Base-by-base conservation (phyloP, 2,329 filamentous ascomycete genomes). In the Aspergillus piperis region DNA sequence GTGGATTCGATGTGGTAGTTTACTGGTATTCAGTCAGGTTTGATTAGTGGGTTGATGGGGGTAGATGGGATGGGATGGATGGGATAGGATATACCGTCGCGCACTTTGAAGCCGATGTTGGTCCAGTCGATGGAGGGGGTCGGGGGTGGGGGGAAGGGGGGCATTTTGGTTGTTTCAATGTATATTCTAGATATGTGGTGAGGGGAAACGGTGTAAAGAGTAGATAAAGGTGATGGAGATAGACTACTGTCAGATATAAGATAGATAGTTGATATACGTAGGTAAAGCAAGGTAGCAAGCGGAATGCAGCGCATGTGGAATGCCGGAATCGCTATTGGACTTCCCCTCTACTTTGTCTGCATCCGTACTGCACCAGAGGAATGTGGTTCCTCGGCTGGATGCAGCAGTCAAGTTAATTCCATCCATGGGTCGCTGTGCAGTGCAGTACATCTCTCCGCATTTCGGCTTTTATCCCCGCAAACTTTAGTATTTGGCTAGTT, bases 1-100 rank as follows among this genome's bases (percentile, higher is more conserved):
- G 89, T 88, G 52, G 89, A 92, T 80, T 96, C 91, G 75, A 98
- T 88, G 80, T 98, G 94, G 70, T 94, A 94, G 72, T 96, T 96
- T 73, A 97, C 93, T 77, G 17, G 47, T 17, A 13, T 52, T 42
- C 30, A 4, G 17, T 47, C 32, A 3, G 23, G 19, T n/a, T 41
- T 19, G 54, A 38, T 38, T 38, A 49, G 32, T 8, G n/a, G n/a
- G 36, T 15, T 49, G 25, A 1, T 6, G 23, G 23, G 23, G 23
- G 25, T 2, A 8, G 25, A 58, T 21, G n/a, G 32, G 5, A 10
- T 7, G 36, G 38, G 55, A 21, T 50, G 38, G 51, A 65, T 8
- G 17, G 8, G 23, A 41, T 54, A 25, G 53, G 36, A 65, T 80
- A 70, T 77, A 91, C 91, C 91, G 84, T 97, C 92, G 67, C 92